Conservation (phyloP, 768 basidiomycete genomes). For the Pisolithus microcarpus region DNA sequence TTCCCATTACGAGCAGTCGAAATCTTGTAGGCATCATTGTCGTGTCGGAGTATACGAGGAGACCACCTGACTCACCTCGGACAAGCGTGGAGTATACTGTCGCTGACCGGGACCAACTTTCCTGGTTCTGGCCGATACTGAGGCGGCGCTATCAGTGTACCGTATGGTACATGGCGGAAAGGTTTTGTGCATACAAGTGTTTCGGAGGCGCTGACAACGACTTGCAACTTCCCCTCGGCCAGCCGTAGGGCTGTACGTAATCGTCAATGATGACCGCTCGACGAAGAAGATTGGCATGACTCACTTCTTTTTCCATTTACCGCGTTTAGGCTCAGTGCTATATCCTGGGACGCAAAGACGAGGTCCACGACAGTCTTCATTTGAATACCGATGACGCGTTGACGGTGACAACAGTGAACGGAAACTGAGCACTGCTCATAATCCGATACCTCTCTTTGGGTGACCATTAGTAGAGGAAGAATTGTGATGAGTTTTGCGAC, state of each 20-base stretch:
- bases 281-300: neutral
- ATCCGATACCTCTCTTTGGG: neutral
- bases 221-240: neutral
- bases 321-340: neutral
- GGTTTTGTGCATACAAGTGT: neutral
- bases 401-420: conserved; percentile 1
- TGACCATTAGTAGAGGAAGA: neutral
- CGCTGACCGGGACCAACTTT: conserved; percentile 2
- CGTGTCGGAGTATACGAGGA: no score
- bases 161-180: neutral
- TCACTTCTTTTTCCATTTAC: conserved; percentile 1
- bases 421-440: neutral
- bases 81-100: neutral
- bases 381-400: neutral
- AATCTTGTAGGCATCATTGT: neutral
- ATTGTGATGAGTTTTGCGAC: neutral
- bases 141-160: neutral
- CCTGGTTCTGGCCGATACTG: neutral
- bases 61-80: neutral
- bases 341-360: neutral
- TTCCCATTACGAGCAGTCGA: conserved; percentile 6
- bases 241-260: neutral
- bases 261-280: neutral
- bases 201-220: neutral
- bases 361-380: conserved; percentile 1